A percentile compares a stretch with the other conserved stretches of the same genome.
Evolutionary conservation across 2,329 filamentous ascomycete genomes (phyloP).

Genomic region (Lachnellula arida): DNA sequence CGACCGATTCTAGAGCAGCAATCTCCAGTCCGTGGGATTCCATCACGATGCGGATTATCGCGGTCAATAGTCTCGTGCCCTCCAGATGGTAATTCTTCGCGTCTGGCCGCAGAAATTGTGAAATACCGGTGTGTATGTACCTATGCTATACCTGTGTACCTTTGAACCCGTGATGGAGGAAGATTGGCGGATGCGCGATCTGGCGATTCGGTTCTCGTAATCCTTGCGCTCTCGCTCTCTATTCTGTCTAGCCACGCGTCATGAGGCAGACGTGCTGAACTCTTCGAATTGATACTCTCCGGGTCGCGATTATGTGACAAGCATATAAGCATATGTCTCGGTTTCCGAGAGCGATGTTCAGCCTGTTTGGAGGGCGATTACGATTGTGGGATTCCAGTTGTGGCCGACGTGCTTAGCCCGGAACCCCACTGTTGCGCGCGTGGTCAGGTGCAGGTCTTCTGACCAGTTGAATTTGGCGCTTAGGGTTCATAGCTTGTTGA

Average conservation of each 20-base stretch:
- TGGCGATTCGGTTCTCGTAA: constrained; percentile 3
- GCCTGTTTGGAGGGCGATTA: neutral
- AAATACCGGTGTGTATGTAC: neutral
- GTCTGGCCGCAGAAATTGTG: neutral
- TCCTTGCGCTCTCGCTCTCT: no score
- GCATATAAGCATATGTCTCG: neutral
- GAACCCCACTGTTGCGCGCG: constrained; percentile 3
- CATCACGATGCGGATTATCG: constrained; percentile 13
- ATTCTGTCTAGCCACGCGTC: constrained; percentile 9
- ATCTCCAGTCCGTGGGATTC: constrained; percentile 27
- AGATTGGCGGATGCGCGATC: constrained; percentile 3
- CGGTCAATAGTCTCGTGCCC: neutral
- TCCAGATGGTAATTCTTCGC: neutral
- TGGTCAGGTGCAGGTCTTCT: constrained; percentile 5
- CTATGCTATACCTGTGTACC: neutral
- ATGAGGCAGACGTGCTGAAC: constrained; percentile 5
- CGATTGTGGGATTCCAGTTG: neutral
- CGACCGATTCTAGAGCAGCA: constrained; percentile 24
- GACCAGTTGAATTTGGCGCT: neutral
- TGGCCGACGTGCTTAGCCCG: constrained; percentile 2
- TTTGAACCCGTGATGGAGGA: neutral
- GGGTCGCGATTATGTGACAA: neutral
- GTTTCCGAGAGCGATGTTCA: neutral
- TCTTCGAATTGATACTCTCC: neutral
- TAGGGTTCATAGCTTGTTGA: no score